These are phyloP conservation scores for Melampsora americana DNA, from an alignment of 1,284 basidiomycete genomes.

Conservation along the genomic window DNA sequence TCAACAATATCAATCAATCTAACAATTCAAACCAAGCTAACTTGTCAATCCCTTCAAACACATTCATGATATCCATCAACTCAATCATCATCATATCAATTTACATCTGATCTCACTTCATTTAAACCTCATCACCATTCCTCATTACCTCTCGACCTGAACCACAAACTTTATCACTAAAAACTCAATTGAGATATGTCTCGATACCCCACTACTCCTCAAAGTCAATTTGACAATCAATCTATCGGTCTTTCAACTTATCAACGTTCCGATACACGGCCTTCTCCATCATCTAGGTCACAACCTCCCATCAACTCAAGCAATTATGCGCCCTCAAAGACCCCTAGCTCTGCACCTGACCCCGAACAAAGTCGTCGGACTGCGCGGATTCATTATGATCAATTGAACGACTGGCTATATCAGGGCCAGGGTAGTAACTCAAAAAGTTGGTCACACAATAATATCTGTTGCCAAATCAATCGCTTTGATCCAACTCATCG, in stretches of 20 bases:
- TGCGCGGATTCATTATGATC: constrained; percentile 7
- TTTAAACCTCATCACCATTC: no score
- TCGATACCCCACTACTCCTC: neutral
- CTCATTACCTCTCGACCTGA: no score
- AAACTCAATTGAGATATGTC: neutral
- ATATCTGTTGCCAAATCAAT: no score
- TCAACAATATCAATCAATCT: no score
- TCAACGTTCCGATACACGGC: neutral
- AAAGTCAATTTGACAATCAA: neutral
- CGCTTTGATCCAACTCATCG: neutral
- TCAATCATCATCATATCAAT: no score
- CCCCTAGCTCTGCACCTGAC: neutral
- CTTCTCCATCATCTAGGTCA: neutral
- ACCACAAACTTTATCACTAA: no score
- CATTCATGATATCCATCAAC: no score
- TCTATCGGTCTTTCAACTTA: constrained; percentile 6
- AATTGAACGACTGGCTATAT: constrained; percentile 3
- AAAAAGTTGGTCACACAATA: neutral
- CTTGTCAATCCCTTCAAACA: no score
- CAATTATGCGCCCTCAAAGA: neutral
- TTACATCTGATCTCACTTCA: no score
- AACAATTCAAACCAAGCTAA: no score
- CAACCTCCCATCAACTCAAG: neutral
- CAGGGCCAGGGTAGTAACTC: neutral
- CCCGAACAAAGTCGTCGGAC: neutral